Evolutionary conservation across 2,329 filamentous ascomycete species (phyloP).

Genomic region (Monosporascus sp.): DNA sequence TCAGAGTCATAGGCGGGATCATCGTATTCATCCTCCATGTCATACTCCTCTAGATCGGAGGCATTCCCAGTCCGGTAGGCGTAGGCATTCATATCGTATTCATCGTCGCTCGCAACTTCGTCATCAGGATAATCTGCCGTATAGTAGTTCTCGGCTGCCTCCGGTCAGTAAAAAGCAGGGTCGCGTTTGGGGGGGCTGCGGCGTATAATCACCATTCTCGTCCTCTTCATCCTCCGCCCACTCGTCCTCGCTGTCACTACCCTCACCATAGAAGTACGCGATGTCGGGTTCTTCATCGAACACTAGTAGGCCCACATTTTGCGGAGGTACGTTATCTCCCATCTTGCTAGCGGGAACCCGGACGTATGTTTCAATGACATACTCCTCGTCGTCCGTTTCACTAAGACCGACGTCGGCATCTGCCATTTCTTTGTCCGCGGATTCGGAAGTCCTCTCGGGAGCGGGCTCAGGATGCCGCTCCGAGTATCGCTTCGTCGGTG

Average conservation of each 20-base stretch:
- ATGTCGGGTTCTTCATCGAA: conserved; percentile 54
- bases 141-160: conserved; percentile 68
- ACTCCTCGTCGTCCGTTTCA: conserved; percentile 49
- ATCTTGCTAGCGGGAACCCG: conserved; percentile 51
- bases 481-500: conserved; percentile 47
- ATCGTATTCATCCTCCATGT: conserved; percentile 32
- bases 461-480: conserved; percentile 47
- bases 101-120: conserved; percentile 67
- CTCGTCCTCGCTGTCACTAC: conserved; percentile 58
- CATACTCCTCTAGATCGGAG: conserved; percentile 51
- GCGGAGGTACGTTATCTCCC: conserved; percentile 38
- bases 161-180: conserved; percentile 4
- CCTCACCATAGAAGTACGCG: conserved; percentile 54
- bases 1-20: conserved; percentile 26
- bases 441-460: conserved; percentile 20
- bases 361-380: conserved; percentile 60
- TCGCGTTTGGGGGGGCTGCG: no score
- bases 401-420: conserved; percentile 29
- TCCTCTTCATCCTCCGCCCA: conserved; percentile 56
- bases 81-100: conserved; percentile 52
- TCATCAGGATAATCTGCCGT: conserved; percentile 77
- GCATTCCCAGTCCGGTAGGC: conserved; percentile 47
- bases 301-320: conserved; percentile 51
- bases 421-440: conserved; percentile 19
- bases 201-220: conserved; percentile 50